Evolutionary conservation across 2,329 filamentous ascomycete genomes (phyloP).

Genomic region (Emericellopsis atlantica): DNA sequence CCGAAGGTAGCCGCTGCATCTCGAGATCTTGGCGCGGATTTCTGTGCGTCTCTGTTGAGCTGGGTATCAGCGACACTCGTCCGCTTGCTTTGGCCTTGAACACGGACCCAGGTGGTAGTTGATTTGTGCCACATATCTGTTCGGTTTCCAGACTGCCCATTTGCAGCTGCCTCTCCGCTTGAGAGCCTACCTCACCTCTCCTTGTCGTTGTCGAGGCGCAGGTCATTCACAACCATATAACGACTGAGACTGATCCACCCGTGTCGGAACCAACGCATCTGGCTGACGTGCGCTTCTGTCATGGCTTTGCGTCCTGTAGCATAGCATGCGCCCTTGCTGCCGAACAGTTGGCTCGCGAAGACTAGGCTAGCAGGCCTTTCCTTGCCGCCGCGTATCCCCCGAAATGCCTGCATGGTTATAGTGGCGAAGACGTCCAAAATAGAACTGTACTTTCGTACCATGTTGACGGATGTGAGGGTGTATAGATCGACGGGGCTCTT

Average conservation of each 20-base stretch:
- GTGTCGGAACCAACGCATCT: slow-evolving; percentile 98
- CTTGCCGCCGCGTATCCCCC: slow-evolving; percentile 18
- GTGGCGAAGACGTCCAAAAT: slow-evolving; percentile 68
- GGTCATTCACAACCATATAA: slow-evolving; percentile 93
- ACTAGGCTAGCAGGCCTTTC: slow-evolving; percentile 46
- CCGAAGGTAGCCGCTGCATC: too few relatives aligned
- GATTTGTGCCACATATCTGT: too few relatives aligned
- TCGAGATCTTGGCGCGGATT: too few relatives aligned
- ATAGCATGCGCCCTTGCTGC: slow-evolving; percentile 28
- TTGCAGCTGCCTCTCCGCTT: too few relatives aligned
- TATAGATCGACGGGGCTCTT: slow-evolving; percentile 72
- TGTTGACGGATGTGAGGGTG: slow-evolving; percentile 60
- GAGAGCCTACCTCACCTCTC: too few relatives aligned
- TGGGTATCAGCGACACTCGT: too few relatives aligned
- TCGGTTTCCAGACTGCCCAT: too few relatives aligned
- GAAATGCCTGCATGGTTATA: slow-evolving; percentile 32
- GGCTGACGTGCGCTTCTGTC: slow-evolving; percentile 80
- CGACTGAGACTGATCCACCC: slow-evolving; percentile 84
- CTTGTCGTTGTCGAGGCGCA: slow-evolving; percentile 40
- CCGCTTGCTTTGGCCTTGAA: too few relatives aligned
- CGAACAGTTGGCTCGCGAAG: slow-evolving; percentile 58
- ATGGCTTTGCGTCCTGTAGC: slow-evolving; percentile 67
- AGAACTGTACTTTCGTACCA: slow-evolving; percentile 70
- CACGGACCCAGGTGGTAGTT: too few relatives aligned
- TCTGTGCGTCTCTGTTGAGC: too few relatives aligned